Conservation (phyloP, 2,329 filamentous ascomycete species). For the Ophiostoma novo-ulmi region DNA sequence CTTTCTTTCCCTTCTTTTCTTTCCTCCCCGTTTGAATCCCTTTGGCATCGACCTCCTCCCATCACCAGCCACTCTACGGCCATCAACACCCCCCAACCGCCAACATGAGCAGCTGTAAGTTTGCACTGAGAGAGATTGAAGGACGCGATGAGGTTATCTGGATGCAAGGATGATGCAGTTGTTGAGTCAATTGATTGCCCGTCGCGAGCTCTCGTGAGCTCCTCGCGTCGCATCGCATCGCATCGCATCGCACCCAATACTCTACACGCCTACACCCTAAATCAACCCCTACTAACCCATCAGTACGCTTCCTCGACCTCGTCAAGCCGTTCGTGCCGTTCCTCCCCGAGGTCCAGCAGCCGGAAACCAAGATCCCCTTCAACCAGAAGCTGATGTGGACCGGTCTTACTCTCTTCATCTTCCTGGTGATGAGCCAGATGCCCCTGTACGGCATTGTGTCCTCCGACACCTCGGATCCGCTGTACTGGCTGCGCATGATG, state of each 20-base stretch:
- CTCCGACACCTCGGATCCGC: conserved; percentile 93
- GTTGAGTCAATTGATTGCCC: not conserved
- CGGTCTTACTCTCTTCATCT: conserved; percentile 90
- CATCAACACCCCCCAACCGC: conserved; percentile 22
- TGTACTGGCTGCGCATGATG: conserved; percentile 99
- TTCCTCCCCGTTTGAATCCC: conserved; percentile 14
- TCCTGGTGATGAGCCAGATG: conserved; percentile 99
- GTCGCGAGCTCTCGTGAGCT: no score
- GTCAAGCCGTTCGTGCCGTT: conserved; percentile 99
- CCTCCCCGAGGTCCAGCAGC: conserved; percentile 97
- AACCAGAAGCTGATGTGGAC: conserved; percentile 98
- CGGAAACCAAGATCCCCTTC: conserved; percentile 97
- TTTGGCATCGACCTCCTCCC: conserved; percentile 14
- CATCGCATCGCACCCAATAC: not conserved
- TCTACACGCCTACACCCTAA: not conserved
- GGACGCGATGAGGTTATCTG: not conserved
- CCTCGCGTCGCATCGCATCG: not conserved
- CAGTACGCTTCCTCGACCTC: conserved; percentile 98
- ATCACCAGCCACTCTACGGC: conserved; percentile 17
- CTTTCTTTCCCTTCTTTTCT: conserved; percentile 11
- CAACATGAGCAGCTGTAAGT: conserved; percentile 39
- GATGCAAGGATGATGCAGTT: not conserved
- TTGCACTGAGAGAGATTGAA: not conserved
- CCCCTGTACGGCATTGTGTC: conserved; percentile 98
- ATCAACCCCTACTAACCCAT: not conserved